phyloP scores from a whole-genome alignment of 495 filamentous ascomycete genomes.

The Neurospora sublineolata region DNA sequence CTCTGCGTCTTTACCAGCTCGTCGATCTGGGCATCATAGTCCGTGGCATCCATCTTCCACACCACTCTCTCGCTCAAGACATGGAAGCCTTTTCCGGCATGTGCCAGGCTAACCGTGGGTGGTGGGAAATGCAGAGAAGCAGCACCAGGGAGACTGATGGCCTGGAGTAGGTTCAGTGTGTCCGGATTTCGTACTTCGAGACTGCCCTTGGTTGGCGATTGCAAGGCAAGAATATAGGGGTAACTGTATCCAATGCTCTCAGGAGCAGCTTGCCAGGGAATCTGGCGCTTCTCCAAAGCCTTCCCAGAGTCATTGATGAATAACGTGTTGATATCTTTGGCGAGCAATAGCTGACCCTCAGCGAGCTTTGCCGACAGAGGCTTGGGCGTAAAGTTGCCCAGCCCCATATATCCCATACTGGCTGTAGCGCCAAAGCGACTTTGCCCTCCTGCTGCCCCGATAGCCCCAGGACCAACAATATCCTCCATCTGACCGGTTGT shows the following conservation, averaged over 20 bases:
- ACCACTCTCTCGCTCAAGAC: constrained; percentile 79
- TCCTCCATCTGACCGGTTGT: constrained; percentile 56
- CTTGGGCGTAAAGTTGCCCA: constrained; percentile 81
- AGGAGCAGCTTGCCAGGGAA: constrained; percentile 82
- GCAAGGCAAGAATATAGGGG: constrained; percentile 83
- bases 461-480: constrained; percentile 65
- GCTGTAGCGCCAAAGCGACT: constrained; percentile 51
- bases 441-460: constrained; percentile 54
- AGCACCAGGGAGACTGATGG: constrained; percentile 66
- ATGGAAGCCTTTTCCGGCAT: constrained; percentile 89
- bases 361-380: constrained; percentile 73
- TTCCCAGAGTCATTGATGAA: constrained; percentile 81
- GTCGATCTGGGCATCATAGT: constrained; percentile 86
- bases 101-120: constrained; percentile 80
- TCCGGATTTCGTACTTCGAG: constrained; percentile 90
- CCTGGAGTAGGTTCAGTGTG: constrained; percentile 77
- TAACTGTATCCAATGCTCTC: constrained; percentile 91
- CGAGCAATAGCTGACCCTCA: constrained; percentile 75
- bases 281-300: constrained; percentile 69
- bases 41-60: constrained; percentile 90
- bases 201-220: constrained; percentile 69
- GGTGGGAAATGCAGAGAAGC: constrained; percentile 84
- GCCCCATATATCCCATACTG: constrained; percentile 90
- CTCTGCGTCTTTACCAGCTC: constrained; percentile 64
- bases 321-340: constrained; percentile 90